phyloP scores from a whole-genome alignment of 202 grass and related monocot species.

The Bolboschoenoplectus hybrid region DNA sequence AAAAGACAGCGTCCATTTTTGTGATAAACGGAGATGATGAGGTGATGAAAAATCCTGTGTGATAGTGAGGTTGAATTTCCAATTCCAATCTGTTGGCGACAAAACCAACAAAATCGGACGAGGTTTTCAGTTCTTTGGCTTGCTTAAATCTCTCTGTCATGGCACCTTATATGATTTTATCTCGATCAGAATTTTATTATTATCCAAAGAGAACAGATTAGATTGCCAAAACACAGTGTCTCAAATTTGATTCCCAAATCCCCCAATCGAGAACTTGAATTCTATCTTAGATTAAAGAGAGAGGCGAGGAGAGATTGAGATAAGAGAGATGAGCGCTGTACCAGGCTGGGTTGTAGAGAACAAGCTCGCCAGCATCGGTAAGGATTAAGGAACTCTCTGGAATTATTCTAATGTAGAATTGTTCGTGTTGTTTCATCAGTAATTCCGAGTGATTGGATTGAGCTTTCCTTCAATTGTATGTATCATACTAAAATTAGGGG shows the following conservation, averaged over 20 bases:
- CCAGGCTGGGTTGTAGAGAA: conserved; percentile 68
- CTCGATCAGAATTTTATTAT: background rate
- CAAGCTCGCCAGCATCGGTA: conserved; percentile 75
- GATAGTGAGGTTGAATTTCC: background rate
- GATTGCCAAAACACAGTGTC: background rate
- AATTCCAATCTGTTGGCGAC: conserved; percentile 21
- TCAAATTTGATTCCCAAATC: background rate
- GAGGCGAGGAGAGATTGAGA: background rate
- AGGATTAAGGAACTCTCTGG: background rate
- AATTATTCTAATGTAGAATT: background rate
- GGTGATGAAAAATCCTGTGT: background rate
- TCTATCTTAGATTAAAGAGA: background rate
- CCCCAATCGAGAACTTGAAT: background rate
- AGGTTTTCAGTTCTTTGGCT: background rate
- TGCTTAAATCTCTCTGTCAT: background rate
- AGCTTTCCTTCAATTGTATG: background rate
- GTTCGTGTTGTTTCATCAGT: background rate
- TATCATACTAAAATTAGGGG: background rate
- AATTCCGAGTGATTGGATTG: background rate
- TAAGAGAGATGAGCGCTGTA: conserved; percentile 34
- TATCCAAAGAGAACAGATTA: background rate
- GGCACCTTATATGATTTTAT: background rate
- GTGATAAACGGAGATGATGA: background rate
- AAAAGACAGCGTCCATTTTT: background rate
- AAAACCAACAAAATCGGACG: conserved; percentile 13